Evolutionary conservation across 371 early-diverging fungal species (phyloP), one percentile per base, ranked within the genome.

Genomic region (Rhizopus sp.): DNA sequence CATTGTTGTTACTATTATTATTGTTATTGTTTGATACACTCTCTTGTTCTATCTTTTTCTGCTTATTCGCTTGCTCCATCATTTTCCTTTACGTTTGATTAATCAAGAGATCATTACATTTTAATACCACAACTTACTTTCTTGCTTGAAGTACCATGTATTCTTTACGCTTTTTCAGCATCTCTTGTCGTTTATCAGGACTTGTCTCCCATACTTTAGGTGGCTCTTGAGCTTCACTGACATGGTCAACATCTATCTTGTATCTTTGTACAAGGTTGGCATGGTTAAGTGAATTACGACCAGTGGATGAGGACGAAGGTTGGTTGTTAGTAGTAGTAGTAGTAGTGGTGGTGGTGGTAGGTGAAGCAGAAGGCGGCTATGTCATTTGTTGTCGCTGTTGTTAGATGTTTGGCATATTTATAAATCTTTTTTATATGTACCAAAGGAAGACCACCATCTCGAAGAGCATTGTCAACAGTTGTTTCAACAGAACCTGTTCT

Each of bases 91-190:
- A 38, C 62, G 55, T 15, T 45, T 51, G 10, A 42, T 31, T 5
- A 41, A 53, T 37, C 17, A 37, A 30, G 9, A 15, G 32, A 12
- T 32, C 13, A 5, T 41, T 53, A 1, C 7, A 40, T 7, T 12
- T 41, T 52, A 12, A 7, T 51, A 12, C 2, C 41, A 3, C 3
- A 13, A 65, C 77, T 64, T 75, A 85, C 88, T 85, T 86, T 70
- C 93, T 85, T 31, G 95, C 95, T 70, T 91, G 88, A 54, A 88
- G 72, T 9, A 95, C 83, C 94, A 95, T 93, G 62, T 82, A 87
- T 64, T 93, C 93, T 70, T 95, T 95, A 46, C 92, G 83, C 50
- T 83, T 85, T 62, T 83, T 80, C 57, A 95, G 78, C 38, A 85
- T 82, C 32, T 88, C 84, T 59, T 92, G 90, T 32, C 93, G 77